phyloP scores from a whole-genome alignment of 352 stramenopile genomes.

The Pythium utonaiense region DNA sequence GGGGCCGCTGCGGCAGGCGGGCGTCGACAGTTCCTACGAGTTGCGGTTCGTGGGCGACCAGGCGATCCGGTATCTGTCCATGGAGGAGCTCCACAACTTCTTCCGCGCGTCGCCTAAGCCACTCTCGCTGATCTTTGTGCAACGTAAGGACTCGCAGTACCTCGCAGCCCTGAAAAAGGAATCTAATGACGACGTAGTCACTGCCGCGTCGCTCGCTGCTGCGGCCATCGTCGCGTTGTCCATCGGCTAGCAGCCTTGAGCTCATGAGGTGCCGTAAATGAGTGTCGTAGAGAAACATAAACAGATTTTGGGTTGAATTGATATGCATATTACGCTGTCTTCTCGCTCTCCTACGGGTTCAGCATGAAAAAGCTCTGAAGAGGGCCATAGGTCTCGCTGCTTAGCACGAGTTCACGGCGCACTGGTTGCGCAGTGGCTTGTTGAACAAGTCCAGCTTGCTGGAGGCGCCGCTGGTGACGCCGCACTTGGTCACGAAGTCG shows the following conservation, averaged over 20 bases:
- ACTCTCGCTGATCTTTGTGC: slow-evolving; percentile 56
- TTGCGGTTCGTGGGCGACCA: slow-evolving; percentile 51
- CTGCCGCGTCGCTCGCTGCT: slow-evolving; percentile 23
- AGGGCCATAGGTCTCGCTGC: no score
- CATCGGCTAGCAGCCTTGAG: slow-evolving; percentile 16
- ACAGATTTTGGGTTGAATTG: no score
- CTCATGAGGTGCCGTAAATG: not conserved
- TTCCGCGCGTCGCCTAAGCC: slow-evolving; percentile 57
- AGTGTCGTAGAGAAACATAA: no score
- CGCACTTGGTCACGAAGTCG: slow-evolving; percentile 43
- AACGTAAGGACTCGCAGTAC: slow-evolving; percentile 49
- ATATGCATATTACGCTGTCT: no score
- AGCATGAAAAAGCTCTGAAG: no score
- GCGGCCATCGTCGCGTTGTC: slow-evolving; percentile 24
- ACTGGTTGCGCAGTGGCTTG: slow-evolving; percentile 42
- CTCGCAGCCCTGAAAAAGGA: slow-evolving; percentile 29
- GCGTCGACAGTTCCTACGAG: slow-evolving; percentile 61
- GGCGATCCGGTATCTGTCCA: slow-evolving; percentile 54
- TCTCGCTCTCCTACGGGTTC: no score
- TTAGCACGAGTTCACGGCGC: slow-evolving; percentile 18
- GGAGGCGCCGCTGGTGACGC: slow-evolving; percentile 28
- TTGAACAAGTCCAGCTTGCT: slow-evolving; percentile 45
- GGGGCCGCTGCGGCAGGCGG: slow-evolving; percentile 38
- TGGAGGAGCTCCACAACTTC: slow-evolving; percentile 62
- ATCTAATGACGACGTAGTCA: slow-evolving; percentile 20